Conservation (phyloP, 352 stramenopile species). For the Globisporangium takayamanum region DNA sequence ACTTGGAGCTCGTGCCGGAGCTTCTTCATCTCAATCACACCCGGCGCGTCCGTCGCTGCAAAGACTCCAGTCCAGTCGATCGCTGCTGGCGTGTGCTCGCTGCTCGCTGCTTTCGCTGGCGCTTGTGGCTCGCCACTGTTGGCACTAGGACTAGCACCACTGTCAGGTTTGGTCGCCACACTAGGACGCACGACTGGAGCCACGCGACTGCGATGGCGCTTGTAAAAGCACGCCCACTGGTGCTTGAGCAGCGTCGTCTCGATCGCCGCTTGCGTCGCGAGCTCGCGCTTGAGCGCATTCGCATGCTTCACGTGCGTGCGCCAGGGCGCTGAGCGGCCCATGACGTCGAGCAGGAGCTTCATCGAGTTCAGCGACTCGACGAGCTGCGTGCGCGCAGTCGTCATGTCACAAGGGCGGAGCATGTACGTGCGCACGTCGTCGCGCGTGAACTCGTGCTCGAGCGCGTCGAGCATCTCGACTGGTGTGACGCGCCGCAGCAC, state of each 20-base stretch:
- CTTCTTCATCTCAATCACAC: constrained; percentile 69
- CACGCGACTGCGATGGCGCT: constrained; percentile 28
- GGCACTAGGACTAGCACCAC: neutral
- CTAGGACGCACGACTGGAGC: neutral
- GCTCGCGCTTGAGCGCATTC: constrained; percentile 53
- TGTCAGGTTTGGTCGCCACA: neutral
- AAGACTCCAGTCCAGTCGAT: constrained; percentile 32
- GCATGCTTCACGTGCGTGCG: constrained; percentile 55
- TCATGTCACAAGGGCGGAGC: constrained; percentile 23
- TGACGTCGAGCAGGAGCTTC: constrained; percentile 45
- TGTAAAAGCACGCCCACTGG: constrained; percentile 58
- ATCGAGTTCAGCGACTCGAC: constrained; percentile 41
- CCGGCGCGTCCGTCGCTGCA: constrained; percentile 35
- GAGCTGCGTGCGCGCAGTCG: constrained; percentile 27
- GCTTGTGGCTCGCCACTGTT: too few species aligned
- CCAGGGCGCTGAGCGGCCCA: constrained; percentile 54
- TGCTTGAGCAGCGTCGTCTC: constrained; percentile 48
- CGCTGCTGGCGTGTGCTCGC: neutral
- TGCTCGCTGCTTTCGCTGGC: neutral
- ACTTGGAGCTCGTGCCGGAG: constrained; percentile 56
- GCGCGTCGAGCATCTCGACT: neutral
- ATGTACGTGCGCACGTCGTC: constrained; percentile 25
- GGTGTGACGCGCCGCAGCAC: constrained; percentile 38
- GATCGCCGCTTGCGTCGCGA: constrained; percentile 41
- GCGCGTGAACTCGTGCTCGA: constrained; percentile 27